These are phyloP conservation scores for Geotrichum aggregatum DNA, from an alignment of 1,139 yeast genomes.

Conservation along the genomic window DNA sequence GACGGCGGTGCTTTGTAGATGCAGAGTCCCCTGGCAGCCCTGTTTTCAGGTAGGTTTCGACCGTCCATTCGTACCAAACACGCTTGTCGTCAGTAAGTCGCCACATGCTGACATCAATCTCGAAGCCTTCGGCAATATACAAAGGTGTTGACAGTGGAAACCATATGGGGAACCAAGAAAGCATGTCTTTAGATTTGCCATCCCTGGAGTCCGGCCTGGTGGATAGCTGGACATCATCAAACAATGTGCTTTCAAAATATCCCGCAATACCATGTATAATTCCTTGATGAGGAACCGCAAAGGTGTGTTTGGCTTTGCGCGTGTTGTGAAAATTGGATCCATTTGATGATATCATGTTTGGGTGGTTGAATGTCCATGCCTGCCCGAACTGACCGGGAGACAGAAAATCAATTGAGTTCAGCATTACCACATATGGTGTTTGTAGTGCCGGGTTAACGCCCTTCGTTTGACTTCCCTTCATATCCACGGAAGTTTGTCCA, in stretches of 20 bases:
- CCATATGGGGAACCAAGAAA: slow-evolving; percentile 70
- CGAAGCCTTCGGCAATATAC: slow-evolving; percentile 50
- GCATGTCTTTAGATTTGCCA: slow-evolving; percentile 51
- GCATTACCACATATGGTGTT: slow-evolving; percentile 58
- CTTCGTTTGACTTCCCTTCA: slow-evolving; percentile 8
- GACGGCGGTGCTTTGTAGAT: slow-evolving; percentile 15
- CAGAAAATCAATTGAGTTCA: slow-evolving; percentile 47
- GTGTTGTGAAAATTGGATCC: slow-evolving; percentile 32
- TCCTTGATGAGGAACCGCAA: slow-evolving; percentile 45
- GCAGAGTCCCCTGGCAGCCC: background rate
- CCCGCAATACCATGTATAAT: slow-evolving; percentile 73
- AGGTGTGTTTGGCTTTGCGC: slow-evolving; percentile 38
- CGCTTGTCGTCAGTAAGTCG: slow-evolving; percentile 40
- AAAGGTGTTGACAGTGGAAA: slow-evolving; percentile 61
- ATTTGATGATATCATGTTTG: slow-evolving; percentile 1
- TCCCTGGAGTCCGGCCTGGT: slow-evolving; percentile 47
- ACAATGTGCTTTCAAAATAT: slow-evolving; percentile 62
- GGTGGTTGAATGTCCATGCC: slow-evolving; percentile 17
- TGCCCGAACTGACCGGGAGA: slow-evolving; percentile 12
- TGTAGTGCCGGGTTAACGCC: slow-evolving; percentile 35
- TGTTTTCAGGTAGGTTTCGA: slow-evolving; percentile 42
- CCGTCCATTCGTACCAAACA: slow-evolving; percentile 76
- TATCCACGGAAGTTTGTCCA: background rate
- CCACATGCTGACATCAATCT: slow-evolving; percentile 49
- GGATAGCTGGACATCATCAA: slow-evolving; percentile 53